A percentile compares a stretch with the other conserved stretches of the same genome.
phyloP scores from a whole-genome alignment of 345 rosid genomes.

The Conringia planisiliqua region DNA sequence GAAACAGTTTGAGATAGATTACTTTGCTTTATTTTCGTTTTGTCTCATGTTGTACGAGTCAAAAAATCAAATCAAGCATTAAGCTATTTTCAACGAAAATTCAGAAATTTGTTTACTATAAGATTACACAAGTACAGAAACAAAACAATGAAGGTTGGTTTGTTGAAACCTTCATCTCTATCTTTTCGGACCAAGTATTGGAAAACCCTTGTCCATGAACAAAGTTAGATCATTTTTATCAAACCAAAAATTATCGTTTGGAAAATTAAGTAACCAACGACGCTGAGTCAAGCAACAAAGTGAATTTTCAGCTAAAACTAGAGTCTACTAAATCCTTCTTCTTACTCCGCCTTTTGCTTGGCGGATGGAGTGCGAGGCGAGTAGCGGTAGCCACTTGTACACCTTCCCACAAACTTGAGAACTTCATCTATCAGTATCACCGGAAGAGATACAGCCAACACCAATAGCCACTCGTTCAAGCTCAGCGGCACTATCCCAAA shows the following conservation, averaged over 20 bases:
- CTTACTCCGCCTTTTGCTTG: conserved; percentile 64
- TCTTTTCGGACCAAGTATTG: not conserved
- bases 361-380: conserved; percentile 24
- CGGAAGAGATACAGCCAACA: conserved; percentile 72
- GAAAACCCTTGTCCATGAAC: not conserved
- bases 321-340: conserved; percentile 17
- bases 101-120: too few relatives aligned
- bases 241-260: conserved; percentile 3
- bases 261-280: not conserved
- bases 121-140: not conserved
- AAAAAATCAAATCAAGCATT: too few relatives aligned
- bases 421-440: conserved; percentile 85
- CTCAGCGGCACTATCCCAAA: conserved; percentile 84
- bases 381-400: conserved; percentile 40
- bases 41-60: too few relatives aligned
- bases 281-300: conserved; percentile 12
- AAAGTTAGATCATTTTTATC: not conserved
- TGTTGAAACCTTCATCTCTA: not conserved
- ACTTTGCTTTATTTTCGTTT: too few relatives aligned
- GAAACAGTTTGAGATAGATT: not conserved
- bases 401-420: conserved; percentile 79
- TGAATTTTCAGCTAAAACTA: conserved; percentile 19
- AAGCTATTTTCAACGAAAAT: too few relatives aligned
- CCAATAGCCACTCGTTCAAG: conserved; percentile 84
- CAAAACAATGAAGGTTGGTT: not conserved